phyloP scores from a whole-genome alignment of 176 grass and related monocot genomes.

The Poa pratensis region DNA sequence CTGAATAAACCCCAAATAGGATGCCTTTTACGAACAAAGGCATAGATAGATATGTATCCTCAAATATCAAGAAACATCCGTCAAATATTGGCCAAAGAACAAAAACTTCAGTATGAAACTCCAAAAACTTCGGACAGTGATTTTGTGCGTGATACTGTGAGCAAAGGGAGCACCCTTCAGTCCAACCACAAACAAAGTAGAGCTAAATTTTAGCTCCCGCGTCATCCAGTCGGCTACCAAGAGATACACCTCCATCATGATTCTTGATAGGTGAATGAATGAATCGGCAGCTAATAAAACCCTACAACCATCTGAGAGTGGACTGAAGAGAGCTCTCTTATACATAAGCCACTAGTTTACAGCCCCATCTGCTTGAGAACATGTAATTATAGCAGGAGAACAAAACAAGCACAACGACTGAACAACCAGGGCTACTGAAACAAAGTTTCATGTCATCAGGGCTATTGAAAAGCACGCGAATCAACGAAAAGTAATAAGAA shows the following conservation, averaged over 20 bases:
- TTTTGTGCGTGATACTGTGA: slow-evolving; percentile 39
- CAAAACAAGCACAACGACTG: background rate
- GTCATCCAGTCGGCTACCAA: slow-evolving; percentile 81
- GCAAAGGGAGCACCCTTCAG: slow-evolving; percentile 93
- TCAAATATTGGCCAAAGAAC: background rate
- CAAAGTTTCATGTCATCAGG: no score
- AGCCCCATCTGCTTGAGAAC: background rate
- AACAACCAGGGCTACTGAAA: no score
- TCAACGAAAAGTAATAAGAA: no score
- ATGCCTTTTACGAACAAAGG: background rate
- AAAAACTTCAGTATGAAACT: background rate
- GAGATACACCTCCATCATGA: background rate
- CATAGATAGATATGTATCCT: background rate
- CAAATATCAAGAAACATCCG: background rate
- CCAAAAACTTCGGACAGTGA: background rate
- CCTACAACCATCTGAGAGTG: slow-evolving; percentile 68
- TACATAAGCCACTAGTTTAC: background rate
- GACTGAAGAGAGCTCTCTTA: slow-evolving; percentile 92
- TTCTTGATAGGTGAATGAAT: slow-evolving; percentile 72
- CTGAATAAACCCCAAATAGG: background rate
- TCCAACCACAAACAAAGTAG: slow-evolving; percentile 74
- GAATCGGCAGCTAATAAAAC: slow-evolving; percentile 89
- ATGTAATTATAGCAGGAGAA: background rate
- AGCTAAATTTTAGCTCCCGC: slow-evolving; percentile 78
- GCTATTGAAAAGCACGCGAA: no score